A percentile compares a stretch with the other conserved stretches of the same genome.
These are phyloP conservation scores for Alectoria sarmentosa DNA, from an alignment of 495 filamentous ascomycete genomes.

Conservation along the genomic window DNA sequence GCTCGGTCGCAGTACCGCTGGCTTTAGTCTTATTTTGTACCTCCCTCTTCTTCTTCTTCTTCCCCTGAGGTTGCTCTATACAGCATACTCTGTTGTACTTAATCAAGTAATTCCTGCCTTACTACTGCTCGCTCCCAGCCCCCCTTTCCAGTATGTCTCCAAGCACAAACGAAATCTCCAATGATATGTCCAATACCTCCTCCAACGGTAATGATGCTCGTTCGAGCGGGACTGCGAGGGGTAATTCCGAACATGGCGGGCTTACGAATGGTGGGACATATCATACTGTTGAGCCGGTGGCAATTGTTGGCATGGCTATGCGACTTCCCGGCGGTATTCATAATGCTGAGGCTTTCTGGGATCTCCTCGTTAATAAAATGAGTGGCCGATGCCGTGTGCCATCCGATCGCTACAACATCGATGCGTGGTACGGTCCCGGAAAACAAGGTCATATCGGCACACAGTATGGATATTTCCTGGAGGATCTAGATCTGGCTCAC, in stretches of 20 bases:
- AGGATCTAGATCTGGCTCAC: slow-evolving; percentile 30
- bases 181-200: background rate
- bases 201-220: background rate
- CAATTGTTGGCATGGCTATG: slow-evolving; percentile 44
- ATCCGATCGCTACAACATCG: slow-evolving; percentile 31
- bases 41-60: background rate
- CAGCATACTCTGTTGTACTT: background rate
- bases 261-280: background rate
- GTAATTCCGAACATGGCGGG: background rate
- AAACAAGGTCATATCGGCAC: slow-evolving; percentile 27
- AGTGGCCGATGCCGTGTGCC: slow-evolving; percentile 32
- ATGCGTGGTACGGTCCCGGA: slow-evolving; percentile 24
- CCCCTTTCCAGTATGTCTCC: background rate
- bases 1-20: background rate
- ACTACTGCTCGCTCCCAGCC: background rate
- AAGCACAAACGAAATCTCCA: background rate
- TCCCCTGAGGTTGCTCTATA: background rate
- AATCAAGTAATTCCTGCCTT: background rate
- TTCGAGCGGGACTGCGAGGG: background rate
- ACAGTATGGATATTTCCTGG: slow-evolving; percentile 46
- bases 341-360: slow-evolving; percentile 33
- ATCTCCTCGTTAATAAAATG: slow-evolving; percentile 32
- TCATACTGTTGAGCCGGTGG: slow-evolving; percentile 32
- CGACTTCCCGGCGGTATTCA: slow-evolving; percentile 42
- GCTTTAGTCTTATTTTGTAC: background rate